Conservation (phyloP, 306 rosid species). For the Parietaria judaica region DNA sequence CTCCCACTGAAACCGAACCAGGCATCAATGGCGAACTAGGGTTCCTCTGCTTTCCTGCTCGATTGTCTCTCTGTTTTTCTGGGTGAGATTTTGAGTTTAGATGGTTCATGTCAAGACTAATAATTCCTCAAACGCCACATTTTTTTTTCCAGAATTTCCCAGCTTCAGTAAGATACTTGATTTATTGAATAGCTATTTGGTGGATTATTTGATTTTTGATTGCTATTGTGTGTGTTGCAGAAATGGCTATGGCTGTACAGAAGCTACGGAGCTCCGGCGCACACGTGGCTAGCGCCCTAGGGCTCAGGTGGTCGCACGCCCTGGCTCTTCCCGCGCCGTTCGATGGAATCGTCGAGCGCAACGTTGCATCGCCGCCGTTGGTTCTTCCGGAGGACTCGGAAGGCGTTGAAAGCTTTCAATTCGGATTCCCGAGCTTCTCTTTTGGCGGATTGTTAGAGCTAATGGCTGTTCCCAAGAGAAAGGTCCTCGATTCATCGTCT, state of each 20-base stretch:
- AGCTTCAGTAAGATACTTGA: no score
- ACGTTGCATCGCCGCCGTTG: constrained; percentile 23
- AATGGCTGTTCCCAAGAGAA: constrained; percentile 79
- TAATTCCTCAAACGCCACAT: no score
- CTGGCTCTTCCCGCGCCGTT: constrained; percentile 40
- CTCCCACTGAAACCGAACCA: no score
- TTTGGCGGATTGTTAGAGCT: constrained; percentile 74
- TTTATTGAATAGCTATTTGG: no score
- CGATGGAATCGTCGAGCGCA: constrained; percentile 24
- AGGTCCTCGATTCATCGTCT: constrained; percentile 24
- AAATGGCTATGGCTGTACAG: constrained; percentile 38
- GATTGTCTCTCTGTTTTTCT: no score
- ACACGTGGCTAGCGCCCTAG: constrained; percentile 25
- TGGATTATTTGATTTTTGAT: no score
- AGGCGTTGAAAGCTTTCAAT: not conserved
- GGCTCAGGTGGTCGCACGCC: constrained; percentile 32
- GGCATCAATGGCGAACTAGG: no score
- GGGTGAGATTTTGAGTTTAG: no score
- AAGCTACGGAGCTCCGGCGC: constrained; percentile 24
- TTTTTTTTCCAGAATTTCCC: no score
- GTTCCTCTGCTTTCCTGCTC: no score
- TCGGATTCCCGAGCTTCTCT: constrained; percentile 38
- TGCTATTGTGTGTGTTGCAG: not conserved
- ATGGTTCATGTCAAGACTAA: no score
- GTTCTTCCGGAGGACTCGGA: constrained; percentile 30